Evolutionary conservation across 129 eudicot genomes (phyloP).

Genomic region (Silybum marianum): DNA sequence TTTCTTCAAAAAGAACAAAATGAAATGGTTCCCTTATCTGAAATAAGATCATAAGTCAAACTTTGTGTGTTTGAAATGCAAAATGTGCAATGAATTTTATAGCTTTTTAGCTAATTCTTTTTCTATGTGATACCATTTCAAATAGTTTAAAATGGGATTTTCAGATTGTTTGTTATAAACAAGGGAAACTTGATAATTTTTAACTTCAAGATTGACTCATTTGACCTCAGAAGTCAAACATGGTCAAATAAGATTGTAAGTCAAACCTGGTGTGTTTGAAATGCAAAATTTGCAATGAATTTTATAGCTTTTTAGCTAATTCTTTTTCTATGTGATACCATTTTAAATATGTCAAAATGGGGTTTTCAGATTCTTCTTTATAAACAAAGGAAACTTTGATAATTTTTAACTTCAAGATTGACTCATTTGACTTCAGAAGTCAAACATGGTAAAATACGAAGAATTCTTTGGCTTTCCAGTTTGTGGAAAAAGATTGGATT

Average conservation of each 20-base stretch:
- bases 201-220: not conserved
- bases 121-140: not conserved
- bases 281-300: not conserved
- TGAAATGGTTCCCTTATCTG: constrained; percentile 3
- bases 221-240: constrained; percentile 19
- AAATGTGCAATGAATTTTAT: constrained; percentile 8
- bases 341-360: not conserved
- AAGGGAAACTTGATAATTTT: not conserved
- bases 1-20: not conserved
- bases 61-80: not conserved
- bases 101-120: constrained; percentile 8
- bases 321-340: not conserved
- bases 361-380: not conserved
- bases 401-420: not conserved
- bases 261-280: not conserved
- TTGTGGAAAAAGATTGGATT: constrained; percentile 18
- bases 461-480: not conserved
- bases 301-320: constrained; percentile 12
- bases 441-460: constrained; percentile 15
- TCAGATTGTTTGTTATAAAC: not conserved
- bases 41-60: constrained; percentile 3
- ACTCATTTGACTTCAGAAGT: constrained; percentile 10
- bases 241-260: constrained; percentile 11
- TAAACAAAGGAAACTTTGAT: not conserved
- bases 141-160: not conserved